Evolutionary conservation across 805 yeast genomes (phyloP), one percentile per base, ranked within the genome.

Genomic region (Kurtzmaniella cleridarum): DNA sequence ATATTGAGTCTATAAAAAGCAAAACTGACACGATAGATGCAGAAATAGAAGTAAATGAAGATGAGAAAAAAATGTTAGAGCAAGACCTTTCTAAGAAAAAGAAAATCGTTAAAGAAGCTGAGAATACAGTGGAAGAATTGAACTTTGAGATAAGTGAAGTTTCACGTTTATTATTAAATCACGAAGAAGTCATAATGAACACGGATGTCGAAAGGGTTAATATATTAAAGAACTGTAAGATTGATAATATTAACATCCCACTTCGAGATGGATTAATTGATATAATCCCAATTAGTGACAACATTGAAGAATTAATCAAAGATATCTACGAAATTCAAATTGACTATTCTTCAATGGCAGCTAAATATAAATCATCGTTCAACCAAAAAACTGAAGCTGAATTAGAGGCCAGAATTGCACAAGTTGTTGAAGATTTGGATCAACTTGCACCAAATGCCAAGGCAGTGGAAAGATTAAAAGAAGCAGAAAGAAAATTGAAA

Each of bases 371-470:
- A 47, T 13, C 18, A 14, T 53, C 55, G 8, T 65, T 69, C 42
- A 71, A 60, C 10, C 55, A 53, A 1, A 63, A 62, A 32, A 52
- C 65, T 2, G 75, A 66, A 36, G 62, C 63, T 5, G 72, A 62
- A 36, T 46, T 68, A 14, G 47, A 50, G 12, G 64, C 54, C 3
- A 50, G 49, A 14, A 47, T 57, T 4, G 67, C 77, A 7, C 53
- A 54, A n/a, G 62, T 50, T 16, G 49, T 46, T 45, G 54, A 57
- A 35, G 73, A 73, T 24, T 55, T 77, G 20, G 70, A 64, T 13
- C 50, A 55, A 35, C 63, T 88, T 50, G 79, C 86, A 26, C 96
- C 96, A n/a, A 88, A 88, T 57, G 69, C 79, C 29, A 84, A 83
- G 47, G 96, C 96, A 0, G 64, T 75, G 24, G 95, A 85, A 38